These are phyloP conservation scores for Pterulicium gracile DNA, from an alignment of 1,284 basidiomycete species.

Conservation along the genomic window DNA sequence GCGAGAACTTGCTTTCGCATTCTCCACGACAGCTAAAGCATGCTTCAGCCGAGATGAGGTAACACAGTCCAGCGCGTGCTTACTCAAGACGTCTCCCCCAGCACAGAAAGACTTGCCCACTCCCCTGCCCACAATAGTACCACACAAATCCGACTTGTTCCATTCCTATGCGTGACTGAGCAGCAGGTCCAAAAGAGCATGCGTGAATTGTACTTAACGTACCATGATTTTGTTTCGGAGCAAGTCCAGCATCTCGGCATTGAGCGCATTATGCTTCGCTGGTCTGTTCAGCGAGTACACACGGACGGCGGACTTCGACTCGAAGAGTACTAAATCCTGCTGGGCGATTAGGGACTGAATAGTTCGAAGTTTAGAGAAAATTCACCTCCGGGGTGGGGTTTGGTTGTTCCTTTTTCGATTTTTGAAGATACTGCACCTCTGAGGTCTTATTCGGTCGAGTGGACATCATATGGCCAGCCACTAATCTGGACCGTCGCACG, in stretches of 20 bases:
- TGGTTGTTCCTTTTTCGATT: too few relatives aligned
- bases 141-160: conserved; percentile 63
- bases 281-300: conserved; percentile 78
- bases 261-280: conserved; percentile 79
- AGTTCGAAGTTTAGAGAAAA: neutral
- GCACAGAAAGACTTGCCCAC: conserved; percentile 73
- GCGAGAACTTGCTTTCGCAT: conserved; percentile 35
- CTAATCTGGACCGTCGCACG: conserved; percentile 39
- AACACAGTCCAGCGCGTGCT: conserved; percentile 18
- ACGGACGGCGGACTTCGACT: conserved; percentile 52
- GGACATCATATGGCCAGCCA: conserved; percentile 54
- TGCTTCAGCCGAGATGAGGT: conserved; percentile 3
- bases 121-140: conserved; percentile 75
- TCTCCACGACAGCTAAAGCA: conserved; percentile 40
- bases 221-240: conserved; percentile 72
- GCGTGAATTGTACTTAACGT: too few relatives aligned
- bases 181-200: conserved; percentile 1
- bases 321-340: conserved; percentile 57
- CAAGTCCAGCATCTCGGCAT: conserved; percentile 71
- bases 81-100: conserved; percentile 88
- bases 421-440: conserved; percentile 23
- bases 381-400: neutral
- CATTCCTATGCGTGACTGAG: conserved; percentile 49
- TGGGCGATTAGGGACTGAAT: neutral
- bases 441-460: conserved; percentile 17